Evolutionary conservation across 129 eudicot species (phyloP).

Genomic region (Helianthus tuberosus): DNA sequence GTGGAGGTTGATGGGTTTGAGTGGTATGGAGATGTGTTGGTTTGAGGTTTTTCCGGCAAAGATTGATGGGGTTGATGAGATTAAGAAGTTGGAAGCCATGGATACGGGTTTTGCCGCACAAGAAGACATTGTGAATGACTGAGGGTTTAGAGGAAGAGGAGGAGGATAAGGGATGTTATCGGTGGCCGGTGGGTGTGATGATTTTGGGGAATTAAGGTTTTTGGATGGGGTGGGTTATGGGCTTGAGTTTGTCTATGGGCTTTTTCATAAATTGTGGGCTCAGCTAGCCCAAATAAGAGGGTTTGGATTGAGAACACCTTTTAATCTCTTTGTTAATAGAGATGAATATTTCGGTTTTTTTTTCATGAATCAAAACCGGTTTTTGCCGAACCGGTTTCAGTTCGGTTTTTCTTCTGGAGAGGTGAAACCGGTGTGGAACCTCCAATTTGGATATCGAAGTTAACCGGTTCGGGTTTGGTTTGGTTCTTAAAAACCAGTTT

Average conservation of each 20-base stretch:
- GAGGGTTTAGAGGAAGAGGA: slow-evolving; percentile 20
- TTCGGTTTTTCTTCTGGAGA: no score
- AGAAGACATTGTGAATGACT: slow-evolving; percentile 29
- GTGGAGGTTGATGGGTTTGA: slow-evolving; percentile 46
- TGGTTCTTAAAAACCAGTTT: no score
- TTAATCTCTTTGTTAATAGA: no score
- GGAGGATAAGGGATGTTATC: slow-evolving; percentile 26
- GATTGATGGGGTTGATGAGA: slow-evolving; percentile 38
- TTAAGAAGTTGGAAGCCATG: slow-evolving; percentile 28
- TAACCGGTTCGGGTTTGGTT: no score
- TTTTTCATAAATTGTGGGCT: neutral
- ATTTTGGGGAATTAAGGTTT: slow-evolving; percentile 10
- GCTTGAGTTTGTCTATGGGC: slow-evolving; percentile 11
- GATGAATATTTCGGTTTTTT: no score
- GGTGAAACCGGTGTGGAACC: no score
- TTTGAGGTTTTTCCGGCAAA: slow-evolving; percentile 29
- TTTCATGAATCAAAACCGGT: no score
- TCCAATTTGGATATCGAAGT: no score
- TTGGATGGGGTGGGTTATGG: slow-evolving; percentile 4
- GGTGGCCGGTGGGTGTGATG: slow-evolving; percentile 6
- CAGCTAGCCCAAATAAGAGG: no score
- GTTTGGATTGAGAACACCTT: no score
- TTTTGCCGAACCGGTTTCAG: no score
- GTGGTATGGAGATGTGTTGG: slow-evolving; percentile 32
- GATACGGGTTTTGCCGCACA: slow-evolving; percentile 38